phyloP scores from a whole-genome alignment of 768 basidiomycete genomes.

The Boletus sp. region DNA sequence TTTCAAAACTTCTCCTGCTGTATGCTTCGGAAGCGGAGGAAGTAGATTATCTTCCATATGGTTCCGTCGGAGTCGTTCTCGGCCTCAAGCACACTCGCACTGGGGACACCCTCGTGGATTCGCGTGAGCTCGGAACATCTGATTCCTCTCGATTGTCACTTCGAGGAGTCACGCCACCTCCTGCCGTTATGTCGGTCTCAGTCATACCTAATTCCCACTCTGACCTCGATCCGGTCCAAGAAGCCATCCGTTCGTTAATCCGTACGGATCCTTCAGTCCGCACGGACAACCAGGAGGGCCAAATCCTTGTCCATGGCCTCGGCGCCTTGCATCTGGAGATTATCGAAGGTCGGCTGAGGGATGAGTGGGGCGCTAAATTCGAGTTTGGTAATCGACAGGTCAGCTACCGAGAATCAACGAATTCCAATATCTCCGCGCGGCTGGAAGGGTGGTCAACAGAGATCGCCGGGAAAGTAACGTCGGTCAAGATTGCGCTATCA shows the following conservation, averaged over 20 bases:
- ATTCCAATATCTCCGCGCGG: slow-evolving; percentile 23
- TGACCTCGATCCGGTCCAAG: slow-evolving; percentile 74
- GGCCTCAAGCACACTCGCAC: slow-evolving; percentile 84
- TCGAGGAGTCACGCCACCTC: slow-evolving; percentile 69
- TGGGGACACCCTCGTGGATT: slow-evolving; percentile 77
- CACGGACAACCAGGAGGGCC: slow-evolving; percentile 76
- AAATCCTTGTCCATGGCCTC: slow-evolving; percentile 79
- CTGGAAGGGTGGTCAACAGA: slow-evolving; percentile 61
- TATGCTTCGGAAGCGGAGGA: slow-evolving; percentile 78
- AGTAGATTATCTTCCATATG: slow-evolving; percentile 76
- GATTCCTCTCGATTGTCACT: slow-evolving; percentile 41
- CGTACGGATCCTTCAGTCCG: slow-evolving; percentile 93
- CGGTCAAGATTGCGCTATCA: slow-evolving; percentile 52
- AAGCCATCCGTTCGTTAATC: slow-evolving; percentile 65
- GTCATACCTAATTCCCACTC: slow-evolving; percentile 78
- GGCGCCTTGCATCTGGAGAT: slow-evolving; percentile 90
- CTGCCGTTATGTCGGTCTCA: slow-evolving; percentile 83
- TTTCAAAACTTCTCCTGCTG: slow-evolving; percentile 71
- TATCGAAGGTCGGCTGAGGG: slow-evolving; percentile 71
- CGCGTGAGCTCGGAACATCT: slow-evolving; percentile 36
- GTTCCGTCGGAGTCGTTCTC: slow-evolving; percentile 81
- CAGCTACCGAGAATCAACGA: slow-evolving; percentile 68
- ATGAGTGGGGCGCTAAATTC: slow-evolving; percentile 78
- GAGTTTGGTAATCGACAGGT: slow-evolving; percentile 77
- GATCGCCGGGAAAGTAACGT: slow-evolving; percentile 52